phyloP scores from a whole-genome alignment of 2,329 filamentous ascomycete species.

The Coniochaeta prunicola region DNA sequence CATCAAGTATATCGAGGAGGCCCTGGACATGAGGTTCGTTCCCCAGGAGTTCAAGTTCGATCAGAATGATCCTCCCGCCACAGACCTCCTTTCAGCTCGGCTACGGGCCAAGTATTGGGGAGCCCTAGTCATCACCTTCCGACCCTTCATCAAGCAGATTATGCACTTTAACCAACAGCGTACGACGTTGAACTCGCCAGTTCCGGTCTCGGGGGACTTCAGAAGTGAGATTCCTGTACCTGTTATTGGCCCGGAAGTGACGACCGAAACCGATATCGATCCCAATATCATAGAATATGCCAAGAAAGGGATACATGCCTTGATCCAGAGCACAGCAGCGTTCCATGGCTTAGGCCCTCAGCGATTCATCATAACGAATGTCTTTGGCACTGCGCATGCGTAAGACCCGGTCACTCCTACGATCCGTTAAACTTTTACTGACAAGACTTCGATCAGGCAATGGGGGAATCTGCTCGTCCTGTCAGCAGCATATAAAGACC shows the following conservation, averaged over 20 bases:
- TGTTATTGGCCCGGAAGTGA: constrained; percentile 5
- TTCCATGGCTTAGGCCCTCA: constrained; percentile 60
- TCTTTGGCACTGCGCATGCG: constrained; percentile 94
- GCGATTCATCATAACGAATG: constrained; percentile 84
- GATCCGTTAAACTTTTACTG: constrained; percentile 9
- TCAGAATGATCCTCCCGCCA: constrained; percentile 62
- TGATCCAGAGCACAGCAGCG: constrained; percentile 78
- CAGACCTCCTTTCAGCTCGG: constrained; percentile 73
- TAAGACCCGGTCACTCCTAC: constrained; percentile 30
- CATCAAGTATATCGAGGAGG: constrained; percentile 32
- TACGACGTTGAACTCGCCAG: constrained; percentile 11
- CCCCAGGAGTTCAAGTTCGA: constrained; percentile 47
- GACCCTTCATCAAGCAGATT: constrained; percentile 61
- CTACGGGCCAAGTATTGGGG: constrained; percentile 94
- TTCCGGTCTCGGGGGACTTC: constrained; percentile 13
- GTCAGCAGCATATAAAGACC: constrained; percentile 68
- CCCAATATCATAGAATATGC: constrained; percentile 46
- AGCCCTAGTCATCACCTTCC: constrained; percentile 80
- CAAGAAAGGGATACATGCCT: constrained; percentile 58
- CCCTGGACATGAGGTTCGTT: constrained; percentile 32
- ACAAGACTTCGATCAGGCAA: constrained; percentile 56
- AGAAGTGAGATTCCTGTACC: constrained; percentile 6
- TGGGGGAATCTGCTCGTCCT: constrained; percentile 95
- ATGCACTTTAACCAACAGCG: constrained; percentile 38
- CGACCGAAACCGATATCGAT: constrained; percentile 11